Evolutionary conservation across 1,139 yeast genomes (phyloP), one percentile per base, ranked within the genome.

Genomic region (Saccharomyces hybrid): DNA sequence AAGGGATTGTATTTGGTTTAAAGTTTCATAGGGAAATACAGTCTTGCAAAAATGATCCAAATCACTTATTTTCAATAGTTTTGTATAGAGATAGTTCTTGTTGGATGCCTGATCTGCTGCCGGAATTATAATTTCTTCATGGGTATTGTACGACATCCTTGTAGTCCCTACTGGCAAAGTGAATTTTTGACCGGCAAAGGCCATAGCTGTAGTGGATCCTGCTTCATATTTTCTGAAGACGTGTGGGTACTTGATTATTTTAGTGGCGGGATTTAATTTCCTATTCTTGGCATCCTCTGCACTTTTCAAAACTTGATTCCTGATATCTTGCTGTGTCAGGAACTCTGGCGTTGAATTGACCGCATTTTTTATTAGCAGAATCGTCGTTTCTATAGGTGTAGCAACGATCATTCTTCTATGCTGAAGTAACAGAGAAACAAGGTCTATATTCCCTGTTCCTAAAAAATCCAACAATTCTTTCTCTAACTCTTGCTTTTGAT

Each of bases 1-100:
- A 59, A 95, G 77, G 28, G 97, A 86, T 70, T 95, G 99, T 80
- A 95, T 86, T 60, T 88, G 82, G 70, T 95, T 95, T 61, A 95
- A 77, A 0, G 86, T 78, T 52, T 80, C 75, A 70, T 95, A 95
- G 57, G 81, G 81, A 70, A 95, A 93, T 0, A 98, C 91, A 0
- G 95, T 90, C 58, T 79, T 82, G 69, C 98, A 93, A 13, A 89
- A 70, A 52, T 78, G 77, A 68, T 93, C 98, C 55, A 93, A 74
- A 46, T 84, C 86, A 1, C 70, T 62, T 2, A 93, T 74, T 47
- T 77, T 70, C 0, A 90, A 78, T 32, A 88, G 75, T 38, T 79
- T 75, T 44, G 80, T 77, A 46, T 82, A 82, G 4, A 80, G 71
- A 70, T 78, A 67, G 56, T 77, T 71, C 58, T 80, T 67, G 61